Percentiles rank a stretch among this genome's conserved stretches.
These are phyloP conservation scores for Colletotrichum liaoningense DNA, from an alignment of 2,329 filamentous ascomycete genomes.

Conservation along the genomic window DNA sequence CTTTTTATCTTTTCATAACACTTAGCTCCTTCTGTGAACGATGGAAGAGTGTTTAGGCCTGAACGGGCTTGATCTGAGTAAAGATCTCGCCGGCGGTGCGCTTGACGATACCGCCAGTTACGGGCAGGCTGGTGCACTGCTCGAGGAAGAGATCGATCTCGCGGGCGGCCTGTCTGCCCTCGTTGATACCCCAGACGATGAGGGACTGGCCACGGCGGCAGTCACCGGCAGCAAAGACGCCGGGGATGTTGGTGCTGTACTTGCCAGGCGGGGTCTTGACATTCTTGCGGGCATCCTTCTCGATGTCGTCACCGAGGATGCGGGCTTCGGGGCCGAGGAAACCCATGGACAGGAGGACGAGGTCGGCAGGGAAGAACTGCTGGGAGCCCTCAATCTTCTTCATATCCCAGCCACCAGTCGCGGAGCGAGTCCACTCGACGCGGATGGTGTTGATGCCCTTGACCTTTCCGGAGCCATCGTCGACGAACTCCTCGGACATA, in stretches of 20 bases:
- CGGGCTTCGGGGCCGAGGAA: slow-evolving; percentile 95
- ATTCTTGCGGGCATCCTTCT: slow-evolving; percentile 94
- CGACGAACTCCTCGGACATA: slow-evolving; percentile 97
- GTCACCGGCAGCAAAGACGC: slow-evolving; percentile 94
- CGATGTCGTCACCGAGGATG: slow-evolving; percentile 86
- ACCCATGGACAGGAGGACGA: slow-evolving; percentile 95
- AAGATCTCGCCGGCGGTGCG: slow-evolving; percentile 80
- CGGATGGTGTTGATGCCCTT: slow-evolving; percentile 97
- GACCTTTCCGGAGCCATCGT: slow-evolving; percentile 86
- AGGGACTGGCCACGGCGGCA: slow-evolving; percentile 94
- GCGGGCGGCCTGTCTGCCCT: slow-evolving; percentile 91
- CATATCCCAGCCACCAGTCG: slow-evolving; percentile 96
- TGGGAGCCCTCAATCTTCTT: slow-evolving; percentile 94
- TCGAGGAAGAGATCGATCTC: slow-evolving; percentile 92
- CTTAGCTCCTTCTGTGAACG: background rate
- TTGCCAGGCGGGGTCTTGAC: slow-evolving; percentile 92
- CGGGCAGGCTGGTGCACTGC: slow-evolving; percentile 81
- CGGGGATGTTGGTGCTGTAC: slow-evolving; percentile 88
- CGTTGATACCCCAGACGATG: slow-evolving; percentile 99
- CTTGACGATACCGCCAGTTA: slow-evolving; percentile 94
- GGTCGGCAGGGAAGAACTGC: slow-evolving; percentile 95
- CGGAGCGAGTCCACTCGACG: slow-evolving; percentile 94
- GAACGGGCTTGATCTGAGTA: slow-evolving; percentile 42
- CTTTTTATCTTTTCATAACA: background rate
- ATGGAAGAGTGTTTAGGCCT: slow-evolving; percentile 34